These are phyloP conservation scores for Hypoxylon sp. DNA, from an alignment of 2,329 filamentous ascomycete genomes.

Conservation along the genomic window DNA sequence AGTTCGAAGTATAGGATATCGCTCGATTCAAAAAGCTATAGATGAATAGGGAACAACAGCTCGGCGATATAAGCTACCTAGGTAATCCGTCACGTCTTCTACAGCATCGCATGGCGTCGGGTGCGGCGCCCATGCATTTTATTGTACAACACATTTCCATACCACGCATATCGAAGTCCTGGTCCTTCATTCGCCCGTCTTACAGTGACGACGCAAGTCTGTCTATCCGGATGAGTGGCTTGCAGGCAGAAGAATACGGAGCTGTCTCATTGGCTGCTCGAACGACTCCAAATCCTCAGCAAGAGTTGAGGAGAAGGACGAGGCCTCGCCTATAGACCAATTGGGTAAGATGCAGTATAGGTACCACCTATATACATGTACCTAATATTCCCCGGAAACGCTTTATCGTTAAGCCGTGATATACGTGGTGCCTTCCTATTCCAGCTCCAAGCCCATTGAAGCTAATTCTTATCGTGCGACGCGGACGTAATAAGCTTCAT, in stretches of 20 bases:
- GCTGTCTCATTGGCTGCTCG: slow-evolving; percentile 49
- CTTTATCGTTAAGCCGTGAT: background rate
- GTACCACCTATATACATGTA: no score
- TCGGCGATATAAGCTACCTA: background rate
- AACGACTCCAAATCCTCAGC: slow-evolving; percentile 2
- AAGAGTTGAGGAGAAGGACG: background rate
- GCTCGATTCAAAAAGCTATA: slow-evolving; percentile 13
- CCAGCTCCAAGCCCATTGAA: background rate
- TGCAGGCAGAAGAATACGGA: slow-evolving; percentile 55
- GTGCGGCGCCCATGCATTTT: slow-evolving; percentile 6
- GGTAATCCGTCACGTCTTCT: slow-evolving; percentile 2
- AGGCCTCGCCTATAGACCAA: background rate
- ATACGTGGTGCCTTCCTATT: slow-evolving; percentile 3
- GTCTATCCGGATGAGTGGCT: slow-evolving; percentile 38
- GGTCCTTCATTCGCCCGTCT: slow-evolving; percentile 3
- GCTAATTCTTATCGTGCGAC: slow-evolving; percentile 1
- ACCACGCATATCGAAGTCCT: slow-evolving; percentile 1
- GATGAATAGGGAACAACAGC: background rate
- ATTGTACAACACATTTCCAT: slow-evolving; percentile 3
- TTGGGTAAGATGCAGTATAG: background rate
- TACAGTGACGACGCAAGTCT: slow-evolving; percentile 8
- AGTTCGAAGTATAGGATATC: background rate
- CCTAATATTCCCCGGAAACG: slow-evolving; percentile 5
- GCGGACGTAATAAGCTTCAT: slow-evolving; percentile 17
- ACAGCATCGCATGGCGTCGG: slow-evolving; percentile 6